Conservation (phyloP, 345 rosid species). For the Eucalyptus melliodora region DNA sequence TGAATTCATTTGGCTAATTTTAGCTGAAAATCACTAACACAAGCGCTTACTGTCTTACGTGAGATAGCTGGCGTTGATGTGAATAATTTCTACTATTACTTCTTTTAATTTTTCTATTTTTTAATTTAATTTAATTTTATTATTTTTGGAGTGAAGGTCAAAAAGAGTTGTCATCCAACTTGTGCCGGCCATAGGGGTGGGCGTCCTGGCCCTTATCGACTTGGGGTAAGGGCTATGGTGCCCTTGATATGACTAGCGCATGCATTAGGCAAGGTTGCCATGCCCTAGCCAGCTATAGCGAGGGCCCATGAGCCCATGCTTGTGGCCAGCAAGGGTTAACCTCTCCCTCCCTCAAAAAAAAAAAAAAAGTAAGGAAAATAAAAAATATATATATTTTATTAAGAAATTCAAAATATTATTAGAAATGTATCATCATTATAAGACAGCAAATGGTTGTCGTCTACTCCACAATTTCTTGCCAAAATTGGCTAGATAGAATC, state of each 20-base stretch:
- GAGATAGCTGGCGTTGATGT: fast-evolving
- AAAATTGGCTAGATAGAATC: too few relatives aligned
- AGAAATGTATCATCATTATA: background rate
- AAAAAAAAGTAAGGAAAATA: too few relatives aligned
- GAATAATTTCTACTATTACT: too few relatives aligned
- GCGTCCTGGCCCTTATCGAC: too few relatives aligned
- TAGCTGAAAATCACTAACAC: too few relatives aligned
- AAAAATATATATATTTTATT: too few relatives aligned
- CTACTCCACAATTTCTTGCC: too few relatives aligned
- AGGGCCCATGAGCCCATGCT: background rate
- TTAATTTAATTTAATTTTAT: too few relatives aligned
- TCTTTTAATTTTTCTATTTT: too few relatives aligned
- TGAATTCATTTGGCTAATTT: background rate
- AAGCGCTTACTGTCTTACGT: fast-evolving
- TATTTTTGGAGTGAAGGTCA: background rate
- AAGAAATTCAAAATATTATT: too few relatives aligned
- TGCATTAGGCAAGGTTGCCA: fast-evolving
- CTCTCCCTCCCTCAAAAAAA: background rate
- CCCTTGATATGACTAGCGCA: background rate
- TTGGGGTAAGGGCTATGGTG: background rate
- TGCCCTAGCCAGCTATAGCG: background rate
- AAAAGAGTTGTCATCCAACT: background rate
- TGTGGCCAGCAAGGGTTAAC: background rate
- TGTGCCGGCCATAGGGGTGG: background rate
- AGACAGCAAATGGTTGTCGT: fast-evolving